Conservation (phyloP, 441 rosid species). For the Viola pubescens region DNA sequence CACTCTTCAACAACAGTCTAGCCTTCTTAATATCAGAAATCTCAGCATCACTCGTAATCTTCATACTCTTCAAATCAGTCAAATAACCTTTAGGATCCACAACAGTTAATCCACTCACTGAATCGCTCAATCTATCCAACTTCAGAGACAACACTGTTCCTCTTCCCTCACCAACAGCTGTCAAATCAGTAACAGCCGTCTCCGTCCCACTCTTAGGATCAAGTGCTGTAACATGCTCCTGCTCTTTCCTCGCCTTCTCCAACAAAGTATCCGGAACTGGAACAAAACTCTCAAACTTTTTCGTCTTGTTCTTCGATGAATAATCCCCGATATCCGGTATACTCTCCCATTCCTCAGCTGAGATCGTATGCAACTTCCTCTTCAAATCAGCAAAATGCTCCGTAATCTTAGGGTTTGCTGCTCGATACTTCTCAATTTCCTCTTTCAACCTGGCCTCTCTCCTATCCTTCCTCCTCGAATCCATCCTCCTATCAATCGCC, state of each 20-base stretch:
- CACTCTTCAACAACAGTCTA: constrained; percentile 77
- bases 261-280: constrained; percentile 80
- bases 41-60: constrained; percentile 93
- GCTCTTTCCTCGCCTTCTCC: constrained; percentile 91
- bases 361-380: constrained; percentile 64
- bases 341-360: constrained; percentile 75
- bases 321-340: constrained; percentile 92
- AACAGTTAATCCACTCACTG: constrained; percentile 78
- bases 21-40: constrained; percentile 91
- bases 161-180: constrained; percentile 93
- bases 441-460: constrained; percentile 82
- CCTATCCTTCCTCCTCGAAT: constrained; percentile 76
- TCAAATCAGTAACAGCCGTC: constrained; percentile 80
- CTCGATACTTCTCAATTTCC: constrained; percentile 84
- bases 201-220: constrained; percentile 82
- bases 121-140: constrained; percentile 82
- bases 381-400: constrained; percentile 94
- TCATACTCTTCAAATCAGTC: constrained; percentile 94
- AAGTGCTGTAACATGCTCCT: constrained; percentile 84
- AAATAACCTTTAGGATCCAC: constrained; percentile 93
- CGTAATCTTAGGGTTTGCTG: constrained; percentile 83
- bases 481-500: constrained; percentile 78
- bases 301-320: constrained; percentile 78
- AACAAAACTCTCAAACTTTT: constrained; percentile 84
- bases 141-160: constrained; percentile 86